Evolutionary conservation across 2,329 filamentous ascomycete species (phyloP).

Genomic region (Shiraia sp.): DNA sequence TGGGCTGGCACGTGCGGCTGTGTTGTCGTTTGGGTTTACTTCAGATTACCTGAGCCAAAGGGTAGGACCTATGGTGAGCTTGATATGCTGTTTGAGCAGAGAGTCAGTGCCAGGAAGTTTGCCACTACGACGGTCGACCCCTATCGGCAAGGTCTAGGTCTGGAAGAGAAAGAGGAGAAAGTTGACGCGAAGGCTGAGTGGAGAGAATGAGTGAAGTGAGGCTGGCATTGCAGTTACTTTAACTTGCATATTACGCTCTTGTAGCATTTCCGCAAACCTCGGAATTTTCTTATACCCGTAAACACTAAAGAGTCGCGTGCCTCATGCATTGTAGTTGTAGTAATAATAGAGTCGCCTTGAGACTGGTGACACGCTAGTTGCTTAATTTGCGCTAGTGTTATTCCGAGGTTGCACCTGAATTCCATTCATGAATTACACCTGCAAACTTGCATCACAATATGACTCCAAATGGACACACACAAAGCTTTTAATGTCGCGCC

Average conservation of each 20-base stretch:
- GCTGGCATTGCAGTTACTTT: background rate
- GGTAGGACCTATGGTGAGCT: constrained; percentile 83
- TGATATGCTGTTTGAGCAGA: constrained; percentile 74
- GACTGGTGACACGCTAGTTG: no score
- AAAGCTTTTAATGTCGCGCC: background rate
- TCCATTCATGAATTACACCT: background rate
- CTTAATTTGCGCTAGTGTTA: no score
- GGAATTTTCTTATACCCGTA: no score
- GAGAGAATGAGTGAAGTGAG: constrained; percentile 13
- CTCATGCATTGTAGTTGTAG: no score
- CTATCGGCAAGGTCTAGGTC: constrained; percentile 6
- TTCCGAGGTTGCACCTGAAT: background rate
- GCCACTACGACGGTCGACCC: background rate
- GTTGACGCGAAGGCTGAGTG: constrained; percentile 12
- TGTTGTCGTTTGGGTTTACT: constrained; percentile 78
- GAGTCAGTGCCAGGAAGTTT: constrained; percentile 28
- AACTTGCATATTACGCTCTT: background rate
- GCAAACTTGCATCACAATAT: background rate
- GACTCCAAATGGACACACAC: no score
- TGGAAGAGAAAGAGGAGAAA: constrained; percentile 14
- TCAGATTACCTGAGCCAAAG: constrained; percentile 75
- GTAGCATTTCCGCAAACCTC: background rate
- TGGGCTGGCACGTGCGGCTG: constrained; percentile 78
- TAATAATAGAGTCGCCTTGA: no score
- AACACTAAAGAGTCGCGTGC: no score